Conservation (phyloP, 495 filamentous ascomycete species). For the Aspergillus ostianus region DNA sequence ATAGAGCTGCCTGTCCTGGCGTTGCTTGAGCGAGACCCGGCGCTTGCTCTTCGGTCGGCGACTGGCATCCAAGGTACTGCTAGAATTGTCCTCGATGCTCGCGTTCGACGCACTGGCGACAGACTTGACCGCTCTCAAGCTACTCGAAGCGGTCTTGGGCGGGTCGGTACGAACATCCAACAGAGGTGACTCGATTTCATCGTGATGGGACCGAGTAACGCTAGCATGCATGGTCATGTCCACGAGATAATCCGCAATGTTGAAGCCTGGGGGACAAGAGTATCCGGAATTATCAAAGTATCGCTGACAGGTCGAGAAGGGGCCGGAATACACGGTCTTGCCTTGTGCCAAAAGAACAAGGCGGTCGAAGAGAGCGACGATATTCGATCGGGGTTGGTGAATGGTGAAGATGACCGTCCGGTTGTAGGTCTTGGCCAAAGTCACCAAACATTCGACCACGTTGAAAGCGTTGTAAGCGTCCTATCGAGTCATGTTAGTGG, state of each 20-base stretch:
- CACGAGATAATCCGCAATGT: constrained; percentile 96
- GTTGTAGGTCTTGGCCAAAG: constrained; percentile 90
- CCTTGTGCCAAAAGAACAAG: constrained; percentile 87
- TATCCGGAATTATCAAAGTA: constrained; percentile 94
- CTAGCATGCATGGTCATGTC: constrained; percentile 97
- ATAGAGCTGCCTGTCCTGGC: constrained; percentile 87
- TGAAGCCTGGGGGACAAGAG: constrained; percentile 91
- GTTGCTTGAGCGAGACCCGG: constrained; percentile 70
- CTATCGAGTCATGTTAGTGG: constrained; percentile 18
- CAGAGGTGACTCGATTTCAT: constrained; percentile 51
- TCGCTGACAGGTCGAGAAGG: constrained; percentile 81
- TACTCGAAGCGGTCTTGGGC: constrained; percentile 76
- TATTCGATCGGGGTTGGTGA: constrained; percentile 99
- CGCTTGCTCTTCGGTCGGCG: constrained; percentile 64
- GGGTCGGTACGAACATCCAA: constrained; percentile 41
- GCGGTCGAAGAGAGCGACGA: constrained; percentile 96
- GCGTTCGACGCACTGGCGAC: constrained; percentile 75
- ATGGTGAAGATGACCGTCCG: constrained; percentile 98
- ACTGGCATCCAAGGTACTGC: constrained; percentile 57
- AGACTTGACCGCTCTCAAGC: constrained; percentile 85
- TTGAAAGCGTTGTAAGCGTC: constrained; percentile 98
- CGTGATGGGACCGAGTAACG: constrained; percentile 51
- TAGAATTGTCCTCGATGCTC: constrained; percentile 56
- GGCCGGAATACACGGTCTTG: constrained; percentile 88
- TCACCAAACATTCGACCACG: constrained; percentile 93